Evolutionary conservation across 345 rosid species (phyloP), one percentile per base, ranked within the genome.

Genomic region (Salix arbutifolia): DNA sequence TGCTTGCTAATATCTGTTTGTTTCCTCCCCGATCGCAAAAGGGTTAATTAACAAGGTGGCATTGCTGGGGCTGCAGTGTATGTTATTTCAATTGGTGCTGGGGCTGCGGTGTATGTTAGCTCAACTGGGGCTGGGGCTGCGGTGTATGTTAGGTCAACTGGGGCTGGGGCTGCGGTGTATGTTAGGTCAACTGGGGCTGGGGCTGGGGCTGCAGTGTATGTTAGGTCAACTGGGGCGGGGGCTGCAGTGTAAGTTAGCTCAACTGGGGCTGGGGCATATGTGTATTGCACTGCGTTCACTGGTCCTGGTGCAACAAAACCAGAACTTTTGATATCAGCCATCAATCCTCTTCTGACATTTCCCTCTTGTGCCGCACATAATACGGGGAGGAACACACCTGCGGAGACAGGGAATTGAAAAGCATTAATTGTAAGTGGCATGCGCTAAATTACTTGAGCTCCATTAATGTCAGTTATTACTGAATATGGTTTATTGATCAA

Each of bases 331-430:
- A 91, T 83, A 78, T 90, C 95, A 0, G 88, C 82, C 89, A 85
- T 85, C 65, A 81, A 25, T 82, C 50, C 92, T 79, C 98, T 89
- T 8, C 91, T 75, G 13, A 65, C 80, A 30, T 84, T 80, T 62
- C 74, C 86, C 75, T 79, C 78, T 75, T 83, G 89, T 16, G 88
- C 83, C 78, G 88, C 91, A 67, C 98, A 94, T 44, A 94, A 82
- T 78, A 85, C 88, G 18, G 98, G 94, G 76, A 94, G 89, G 83
- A 85, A 91, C 23, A 91, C 92, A 42, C 98, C 98, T 93, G 66
- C 3, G 28, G 25, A 13, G 28, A 69, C 56, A 48, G 37, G 26
- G 60, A 11, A 23, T 16, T 23, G 30, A n/a, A 46, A 3, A 25
- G 19, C 1, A 3, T 31, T 30, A 30, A 30, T 7, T 53, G 64